Conservation (phyloP, 768 basidiomycete species). For the Tephrocybe sp. region DNA sequence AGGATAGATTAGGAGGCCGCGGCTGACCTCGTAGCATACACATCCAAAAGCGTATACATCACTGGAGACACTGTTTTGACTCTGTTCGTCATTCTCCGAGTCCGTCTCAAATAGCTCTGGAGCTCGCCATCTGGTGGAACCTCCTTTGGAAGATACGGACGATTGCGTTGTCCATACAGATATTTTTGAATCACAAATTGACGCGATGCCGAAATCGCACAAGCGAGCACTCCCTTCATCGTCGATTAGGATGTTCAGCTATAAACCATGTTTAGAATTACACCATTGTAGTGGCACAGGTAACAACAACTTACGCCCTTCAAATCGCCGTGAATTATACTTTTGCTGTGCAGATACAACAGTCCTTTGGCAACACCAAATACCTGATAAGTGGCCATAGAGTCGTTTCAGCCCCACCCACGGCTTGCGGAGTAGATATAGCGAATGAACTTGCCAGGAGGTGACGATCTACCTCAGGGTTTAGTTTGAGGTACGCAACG, state of each 20-base stretch:
- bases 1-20: background rate
- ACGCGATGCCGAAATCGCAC: background rate
- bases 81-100: background rate
- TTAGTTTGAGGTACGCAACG: background rate
- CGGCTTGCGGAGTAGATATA: too few species aligned
- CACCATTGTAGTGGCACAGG: background rate
- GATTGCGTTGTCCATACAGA: background rate
- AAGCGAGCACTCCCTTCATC: background rate
- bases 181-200: background rate
- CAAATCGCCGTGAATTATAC: slow-evolving; percentile 1
- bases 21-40: background rate
- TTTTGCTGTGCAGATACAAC: background rate
- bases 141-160: background rate
- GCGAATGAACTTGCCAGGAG: background rate
- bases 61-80: background rate
- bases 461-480: background rate
- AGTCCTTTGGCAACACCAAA: background rate
- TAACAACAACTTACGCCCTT: background rate
- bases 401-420: too few species aligned
- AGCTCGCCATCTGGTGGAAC: background rate
- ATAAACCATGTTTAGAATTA: background rate
- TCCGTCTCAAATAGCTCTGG: background rate
- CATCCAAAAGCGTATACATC: background rate
- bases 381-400: too few species aligned
- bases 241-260: background rate